Conservation (phyloP, 73 alveolate species). For the Paramecium primaurelia region DNA sequence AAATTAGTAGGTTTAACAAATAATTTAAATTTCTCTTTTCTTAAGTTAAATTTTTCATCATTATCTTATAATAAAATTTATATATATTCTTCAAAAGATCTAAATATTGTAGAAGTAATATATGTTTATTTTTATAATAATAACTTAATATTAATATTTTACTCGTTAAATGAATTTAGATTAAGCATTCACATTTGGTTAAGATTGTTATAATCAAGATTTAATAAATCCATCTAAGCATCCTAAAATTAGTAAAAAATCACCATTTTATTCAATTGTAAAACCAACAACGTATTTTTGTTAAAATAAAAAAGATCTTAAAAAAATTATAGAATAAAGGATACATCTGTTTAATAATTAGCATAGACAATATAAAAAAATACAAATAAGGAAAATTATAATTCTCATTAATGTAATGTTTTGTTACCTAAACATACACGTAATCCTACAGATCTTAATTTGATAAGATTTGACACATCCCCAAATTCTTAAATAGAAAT, state of each 20-base stretch:
- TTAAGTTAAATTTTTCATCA: background rate
- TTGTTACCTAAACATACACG: background rate
- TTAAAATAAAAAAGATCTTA: background rate
- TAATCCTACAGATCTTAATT: constrained; percentile 1
- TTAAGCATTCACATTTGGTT: constrained; percentile 23
- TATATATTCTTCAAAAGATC: background rate
- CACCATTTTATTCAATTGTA: constrained; percentile 12
- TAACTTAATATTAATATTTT: background rate
- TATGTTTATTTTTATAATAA: background rate
- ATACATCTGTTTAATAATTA: background rate
- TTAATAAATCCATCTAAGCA: background rate
- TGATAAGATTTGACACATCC: constrained; percentile 16
- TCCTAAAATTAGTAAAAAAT: constrained; percentile 23
- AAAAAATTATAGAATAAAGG: background rate
- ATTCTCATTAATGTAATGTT: background rate
- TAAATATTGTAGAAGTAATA: background rate
- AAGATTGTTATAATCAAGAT: background rate
- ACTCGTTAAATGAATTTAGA: constrained; percentile 23
- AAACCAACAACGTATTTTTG: constrained; percentile 2
- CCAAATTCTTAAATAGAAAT: background rate
- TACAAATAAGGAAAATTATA: background rate
- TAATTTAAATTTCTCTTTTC: too few relatives aligned
- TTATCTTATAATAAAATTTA: too few relatives aligned
- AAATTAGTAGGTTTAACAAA: background rate
- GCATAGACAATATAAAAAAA: background rate